Conservation (phyloP, 208 protist species). For the Endotrypanum monterogeii region DNA sequence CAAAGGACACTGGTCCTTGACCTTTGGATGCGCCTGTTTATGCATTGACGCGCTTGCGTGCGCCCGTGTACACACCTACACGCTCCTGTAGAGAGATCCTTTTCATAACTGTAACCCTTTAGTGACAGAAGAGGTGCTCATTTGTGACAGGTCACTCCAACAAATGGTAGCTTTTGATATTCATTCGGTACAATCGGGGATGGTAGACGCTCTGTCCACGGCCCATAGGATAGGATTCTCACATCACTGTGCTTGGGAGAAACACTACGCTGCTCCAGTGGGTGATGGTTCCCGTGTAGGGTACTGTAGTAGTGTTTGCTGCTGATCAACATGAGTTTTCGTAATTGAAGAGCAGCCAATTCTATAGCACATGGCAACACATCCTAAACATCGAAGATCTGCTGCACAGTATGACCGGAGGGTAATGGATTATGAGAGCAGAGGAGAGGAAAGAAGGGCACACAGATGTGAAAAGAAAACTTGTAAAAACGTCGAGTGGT, state of each 20-base stretch:
- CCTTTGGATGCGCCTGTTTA: too few relatives aligned
- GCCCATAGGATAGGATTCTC: slow-evolving; percentile 38
- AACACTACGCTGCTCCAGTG: slow-evolving; percentile 41
- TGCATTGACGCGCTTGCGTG: too few relatives aligned
- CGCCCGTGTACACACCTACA: too few relatives aligned
- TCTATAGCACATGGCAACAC: slow-evolving; percentile 44
- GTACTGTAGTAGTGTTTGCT: slow-evolving; percentile 33
- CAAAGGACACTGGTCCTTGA: too few relatives aligned
- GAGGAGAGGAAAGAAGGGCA: not conserved
- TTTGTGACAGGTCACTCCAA: too few relatives aligned
- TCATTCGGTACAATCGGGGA: too few relatives aligned
- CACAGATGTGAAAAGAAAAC: not conserved
- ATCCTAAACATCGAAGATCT: slow-evolving; percentile 39
- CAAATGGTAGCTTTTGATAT: too few relatives aligned
- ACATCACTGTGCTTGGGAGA: slow-evolving; percentile 23
- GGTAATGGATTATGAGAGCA: not conserved
- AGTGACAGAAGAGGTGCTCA: too few relatives aligned
- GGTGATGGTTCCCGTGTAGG: slow-evolving; percentile 35
- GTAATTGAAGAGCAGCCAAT: slow-evolving; percentile 16
- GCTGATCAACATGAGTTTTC: slow-evolving; percentile 30
- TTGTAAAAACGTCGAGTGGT: not conserved
- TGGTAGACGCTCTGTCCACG: not conserved
- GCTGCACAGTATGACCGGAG: not conserved
- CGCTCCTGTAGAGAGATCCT: too few relatives aligned
- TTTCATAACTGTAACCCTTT: too few relatives aligned